Evolutionary conservation across 495 filamentous ascomycete genomes (phyloP).

Genomic region (Penicillium paxilli): DNA sequence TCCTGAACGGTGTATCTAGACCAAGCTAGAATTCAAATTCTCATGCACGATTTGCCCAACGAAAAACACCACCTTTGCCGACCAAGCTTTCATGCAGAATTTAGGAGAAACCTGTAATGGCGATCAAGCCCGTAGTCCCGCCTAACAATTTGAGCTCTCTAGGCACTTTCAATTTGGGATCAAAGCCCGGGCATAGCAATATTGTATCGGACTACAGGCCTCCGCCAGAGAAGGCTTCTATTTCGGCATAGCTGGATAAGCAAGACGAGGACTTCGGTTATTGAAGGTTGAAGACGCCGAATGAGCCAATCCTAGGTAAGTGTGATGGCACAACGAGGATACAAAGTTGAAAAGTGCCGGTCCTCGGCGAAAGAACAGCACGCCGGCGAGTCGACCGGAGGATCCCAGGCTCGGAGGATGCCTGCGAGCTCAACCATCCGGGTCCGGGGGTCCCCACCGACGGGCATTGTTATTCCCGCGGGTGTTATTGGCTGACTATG

Average conservation of each 20-base stretch:
- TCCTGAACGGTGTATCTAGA: not conserved
- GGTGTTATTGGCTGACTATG: constrained; percentile 8
- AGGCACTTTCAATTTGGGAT: not conserved
- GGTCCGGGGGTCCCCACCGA: constrained; percentile 1
- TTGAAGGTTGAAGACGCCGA: not conserved
- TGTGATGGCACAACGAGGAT: not conserved
- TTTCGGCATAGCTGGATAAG: not conserved
- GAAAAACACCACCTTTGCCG: not conserved
- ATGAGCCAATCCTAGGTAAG: not conserved
- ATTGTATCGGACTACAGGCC: not conserved
- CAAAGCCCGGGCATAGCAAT: not conserved
- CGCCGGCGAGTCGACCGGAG: constrained; percentile 7
- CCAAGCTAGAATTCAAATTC: not conserved
- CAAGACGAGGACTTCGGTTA: not conserved
- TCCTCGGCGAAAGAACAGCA: constrained; percentile 14
- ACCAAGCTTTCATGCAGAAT: not conserved
- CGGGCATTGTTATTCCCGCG: constrained; percentile 9
- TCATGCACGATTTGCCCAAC: not conserved
- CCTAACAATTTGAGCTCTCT: not conserved
- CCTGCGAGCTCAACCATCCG: constrained; percentile 10
- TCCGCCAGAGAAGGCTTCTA: not conserved
- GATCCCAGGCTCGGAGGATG: constrained; percentile 1
- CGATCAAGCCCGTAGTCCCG: not conserved
- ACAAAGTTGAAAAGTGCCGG: constrained; percentile 10
- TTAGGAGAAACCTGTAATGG: not conserved